Base-by-base conservation (phyloP, 2,329 filamentous ascomycete species). In the Diaporthe destruens region DNA sequence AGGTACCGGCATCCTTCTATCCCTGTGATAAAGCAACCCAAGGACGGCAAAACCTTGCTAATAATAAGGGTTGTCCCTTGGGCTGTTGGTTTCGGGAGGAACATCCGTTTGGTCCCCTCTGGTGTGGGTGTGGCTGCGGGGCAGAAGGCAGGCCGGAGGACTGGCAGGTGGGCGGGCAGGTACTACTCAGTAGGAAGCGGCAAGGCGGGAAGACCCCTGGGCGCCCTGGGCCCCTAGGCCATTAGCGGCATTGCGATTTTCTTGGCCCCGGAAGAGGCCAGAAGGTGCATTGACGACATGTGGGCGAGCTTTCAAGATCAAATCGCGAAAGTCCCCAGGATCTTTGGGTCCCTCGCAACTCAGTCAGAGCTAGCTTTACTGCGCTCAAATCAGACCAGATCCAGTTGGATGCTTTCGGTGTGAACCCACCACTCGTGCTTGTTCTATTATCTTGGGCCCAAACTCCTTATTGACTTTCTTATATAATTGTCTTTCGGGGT, bases 1-100 rank as follows among this genome's bases (percentile, higher is more conserved):
- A 73, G 68, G 59, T 67, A 73, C 71, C 68, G 68, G 68, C 53
- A 39, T 54, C 36, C 47, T 53, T 29, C 29, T 39, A 70, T 23
- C 44, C 71, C 39, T 61, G 53, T 32, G 42, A n/a, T 51, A 56
- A 36, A 20, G 20, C 47, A 54, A 25, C 25, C 39, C 25, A 32
- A 25, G 39, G 12, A 71, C 42, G 44, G 69, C 49, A 25, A n/a
- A 69, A 69, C 42, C 65, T 69, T 72, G 55, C 32, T 39, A 36
- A 36, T 39, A 36, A 6, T 57, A 11, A n/a, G 6, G 55, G 54
- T 25, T 39, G 54, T 36, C 42, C 9, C n/a, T 36, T 25, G 20
- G 12, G 14, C 20, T 25, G 44, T 59, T 51, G 55, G 16, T 16
- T 59, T 42, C 71, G 72, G 59, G 51, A 71, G 68, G 67, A 47